Base-by-base conservation (phyloP, 192 early-diverging fungal genomes). In the Entophlyctis luteolus region DNA sequence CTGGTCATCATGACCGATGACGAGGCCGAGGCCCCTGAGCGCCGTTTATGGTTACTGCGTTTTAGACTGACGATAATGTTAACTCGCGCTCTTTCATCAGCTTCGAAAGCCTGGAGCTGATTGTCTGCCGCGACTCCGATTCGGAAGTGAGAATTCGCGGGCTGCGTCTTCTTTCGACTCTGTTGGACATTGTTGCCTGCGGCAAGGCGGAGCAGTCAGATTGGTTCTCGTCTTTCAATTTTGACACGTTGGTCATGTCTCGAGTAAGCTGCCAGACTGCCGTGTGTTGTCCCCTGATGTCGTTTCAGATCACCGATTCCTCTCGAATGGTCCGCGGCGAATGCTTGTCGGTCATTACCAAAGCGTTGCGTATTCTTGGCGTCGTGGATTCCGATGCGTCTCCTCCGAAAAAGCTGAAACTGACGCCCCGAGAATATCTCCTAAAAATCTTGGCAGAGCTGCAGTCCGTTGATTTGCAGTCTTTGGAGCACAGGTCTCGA, bases 391-490 rank as follows among this genome's bases (percentile, higher is more conserved):
- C n/a, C n/a, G n/a, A n/a, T n/a, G n/a, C n/a, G n/a, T n/a, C n/a
- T n/a, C n/a, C n/a, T n/a, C n/a, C n/a, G n/a, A n/a, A n/a, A n/a
- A n/a, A n/a, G n/a, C n/a, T n/a, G n/a, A n/a, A n/a, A n/a, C n/a
- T n/a, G n/a, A n/a, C n/a, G n/a, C n/a, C n/a, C n/a, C n/a, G n/a
- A n/a, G n/a, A n/a, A n/a, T n/a, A n/a, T n/a, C n/a, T n/a, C n/a
- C n/a, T n/a, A n/a, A n/a, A n/a, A n/a, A n/a, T n/a, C n/a, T n/a
- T n/a, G n/a, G n/a, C n/a, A n/a, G n/a, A n/a, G n/a, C n/a, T n/a
- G n/a, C n/a, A n/a, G n/a, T n/a, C n/a, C n/a, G n/a, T 63, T 23
- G 63, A 55, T 66, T 52, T 66, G 34, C 1, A 35, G n/a, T n/a
- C n/a, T n/a, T n/a, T n/a, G n/a, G n/a, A n/a, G n/a, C n/a, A n/a